Evolutionary conservation across 352 stramenopile species (phyloP), one percentile per base, ranked within the genome.

Genomic region (Nothophytophthora sp.): DNA sequence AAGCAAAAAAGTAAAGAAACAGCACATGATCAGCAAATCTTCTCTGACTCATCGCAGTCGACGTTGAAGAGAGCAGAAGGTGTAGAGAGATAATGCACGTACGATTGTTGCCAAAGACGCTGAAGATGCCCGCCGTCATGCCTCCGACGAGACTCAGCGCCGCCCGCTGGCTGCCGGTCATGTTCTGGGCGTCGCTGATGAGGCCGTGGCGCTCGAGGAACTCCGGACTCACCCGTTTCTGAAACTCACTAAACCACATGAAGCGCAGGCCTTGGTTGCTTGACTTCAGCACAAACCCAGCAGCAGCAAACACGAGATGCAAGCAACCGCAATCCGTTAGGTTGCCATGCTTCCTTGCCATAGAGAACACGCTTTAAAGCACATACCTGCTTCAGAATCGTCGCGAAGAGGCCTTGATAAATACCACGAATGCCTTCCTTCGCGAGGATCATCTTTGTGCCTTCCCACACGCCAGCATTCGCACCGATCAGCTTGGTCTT

Each of bases 401-500:
- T 99, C 11, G 96, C 90, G 42, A 74, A 79, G n/a, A 96, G 81
- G 0, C 96, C 96, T 60, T 97, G 78, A 81, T 98, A 99, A 35
- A 98, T 74, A 47, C 94, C 96, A 19, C 63, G 63, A 33, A 97
- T 70, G 13, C 96, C 96, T 64, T 98, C 93, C 12, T 81, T 95
- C 6, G 81, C 76, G 24, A 98, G 61, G 62, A 99, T 98, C 60
- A 94, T 87, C 56, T 93, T 90, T 13, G 96, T 92, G 40, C 92
- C 92, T 51, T 82, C 51, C 50, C 96, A 69, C 67, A 99, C 88
- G 6, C 89, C 79, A n/a, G 84, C 81, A 55, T 99, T 98, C 5
- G 96, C 75, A 63, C 98, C 92, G 63, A 99, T 99, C 23, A 97
- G 90, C 70, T 98, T 98, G 22, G 96, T 99, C 59, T 99, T 99